phyloP scores from a whole-genome alignment of 768 basidiomycete species.

The Favolaschia claudopus region DNA sequence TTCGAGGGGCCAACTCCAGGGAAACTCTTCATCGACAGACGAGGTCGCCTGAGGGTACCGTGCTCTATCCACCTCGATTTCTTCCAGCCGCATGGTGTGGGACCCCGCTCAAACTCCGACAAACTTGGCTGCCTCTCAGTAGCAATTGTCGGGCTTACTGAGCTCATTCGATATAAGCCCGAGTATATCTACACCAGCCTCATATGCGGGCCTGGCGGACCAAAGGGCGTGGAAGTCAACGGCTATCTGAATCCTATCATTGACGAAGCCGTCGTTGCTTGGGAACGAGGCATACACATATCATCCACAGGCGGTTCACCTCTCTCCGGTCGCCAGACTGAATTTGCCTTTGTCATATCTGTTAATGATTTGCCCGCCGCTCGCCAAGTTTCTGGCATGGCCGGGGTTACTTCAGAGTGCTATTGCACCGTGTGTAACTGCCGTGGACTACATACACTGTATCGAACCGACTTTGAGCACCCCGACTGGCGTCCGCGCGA shows the following conservation, averaged over 20 bases:
- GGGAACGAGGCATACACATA: conserved; percentile 20
- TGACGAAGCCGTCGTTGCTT: conserved; percentile 27
- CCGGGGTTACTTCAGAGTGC: conserved; percentile 19
- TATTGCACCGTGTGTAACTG: conserved; percentile 36
- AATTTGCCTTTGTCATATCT: conserved; percentile 14
- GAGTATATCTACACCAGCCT: conserved; percentile 37
- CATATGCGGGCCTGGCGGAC: conserved; percentile 33
- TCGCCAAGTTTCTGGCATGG: conserved; percentile 31
- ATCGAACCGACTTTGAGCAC: conserved; percentile 15
- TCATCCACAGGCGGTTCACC: conserved; percentile 9
- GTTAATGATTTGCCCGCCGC: conserved; percentile 38
- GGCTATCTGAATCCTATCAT: conserved; percentile 34
- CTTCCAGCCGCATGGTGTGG: conserved; percentile 34
- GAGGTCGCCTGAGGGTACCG: conserved; percentile 8
- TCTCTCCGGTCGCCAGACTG: not conserved
- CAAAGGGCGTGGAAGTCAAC: conserved; percentile 30
- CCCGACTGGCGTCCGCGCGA: conserved; percentile 13
- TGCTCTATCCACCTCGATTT: conserved; percentile 34
- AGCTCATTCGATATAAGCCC: conserved; percentile 30
- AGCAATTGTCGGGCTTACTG: conserved; percentile 36
- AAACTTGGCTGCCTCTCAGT: conserved; percentile 36
- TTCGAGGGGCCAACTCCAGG: not conserved
- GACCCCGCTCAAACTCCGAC: conserved; percentile 12
- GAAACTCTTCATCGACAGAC: conserved; percentile 26
- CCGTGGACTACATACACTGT: conserved; percentile 5